These are phyloP conservation scores for Racocetra persica DNA, from an alignment of 371 early-diverging fungal genomes.

Conservation along the genomic window DNA sequence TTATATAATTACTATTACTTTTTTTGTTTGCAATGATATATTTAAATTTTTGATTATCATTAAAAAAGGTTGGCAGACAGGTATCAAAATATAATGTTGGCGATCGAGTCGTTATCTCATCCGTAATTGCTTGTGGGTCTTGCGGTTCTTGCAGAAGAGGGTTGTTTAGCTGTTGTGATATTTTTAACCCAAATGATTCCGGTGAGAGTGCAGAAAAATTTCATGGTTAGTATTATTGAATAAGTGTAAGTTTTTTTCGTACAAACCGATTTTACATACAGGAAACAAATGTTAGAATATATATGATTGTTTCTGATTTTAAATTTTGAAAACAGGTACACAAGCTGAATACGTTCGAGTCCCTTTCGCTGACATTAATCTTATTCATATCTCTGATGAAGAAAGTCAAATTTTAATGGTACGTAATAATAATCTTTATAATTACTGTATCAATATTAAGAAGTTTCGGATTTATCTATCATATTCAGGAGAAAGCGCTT, in stretches of 20 bases:
- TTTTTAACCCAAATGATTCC: conserved; percentile 57
- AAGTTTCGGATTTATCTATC: neutral
- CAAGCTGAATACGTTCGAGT: conserved; percentile 70
- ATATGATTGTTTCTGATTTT: too few species aligned
- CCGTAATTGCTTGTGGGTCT: conserved; percentile 65
- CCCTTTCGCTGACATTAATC: conserved; percentile 66
- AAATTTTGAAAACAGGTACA: conserved; percentile 44
- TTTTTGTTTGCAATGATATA: too few species aligned
- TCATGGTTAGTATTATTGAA: too few species aligned
- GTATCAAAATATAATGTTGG: conserved; percentile 59
- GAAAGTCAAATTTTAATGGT: neutral
- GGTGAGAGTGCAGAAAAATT: too few species aligned
- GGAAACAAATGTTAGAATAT: too few species aligned
- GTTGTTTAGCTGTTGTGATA: conserved; percentile 59
- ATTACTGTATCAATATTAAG: too few species aligned
- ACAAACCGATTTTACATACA: too few species aligned
- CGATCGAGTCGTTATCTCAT: conserved; percentile 61
- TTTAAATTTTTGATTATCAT: too few species aligned
- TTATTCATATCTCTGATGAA: conserved; percentile 58
- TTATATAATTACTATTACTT: neutral
- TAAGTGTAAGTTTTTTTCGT: too few species aligned
- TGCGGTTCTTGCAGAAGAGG: conserved; percentile 61
- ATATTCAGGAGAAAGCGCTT: conserved; percentile 65
- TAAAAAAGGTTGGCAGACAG: conserved; percentile 52
- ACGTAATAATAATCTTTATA: too few species aligned